A percentile compares a stretch with the other conserved stretches of the same genome.
phyloP scores from a whole-genome alignment of 2,329 filamentous ascomycete genomes.

The Microcera coccophila region DNA sequence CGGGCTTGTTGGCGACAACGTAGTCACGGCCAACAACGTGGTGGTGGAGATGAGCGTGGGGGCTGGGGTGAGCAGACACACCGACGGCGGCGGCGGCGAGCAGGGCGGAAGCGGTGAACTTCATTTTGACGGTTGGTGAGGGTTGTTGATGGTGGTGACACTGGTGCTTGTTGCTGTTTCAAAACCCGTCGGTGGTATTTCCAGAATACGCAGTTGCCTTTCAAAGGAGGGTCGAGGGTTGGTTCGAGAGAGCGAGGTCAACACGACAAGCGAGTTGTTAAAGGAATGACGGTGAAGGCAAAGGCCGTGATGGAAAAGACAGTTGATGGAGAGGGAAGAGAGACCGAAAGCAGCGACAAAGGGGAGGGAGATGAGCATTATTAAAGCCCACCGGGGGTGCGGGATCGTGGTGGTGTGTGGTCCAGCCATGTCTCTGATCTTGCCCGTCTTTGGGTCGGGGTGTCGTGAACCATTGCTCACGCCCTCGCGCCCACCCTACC shows the following conservation, averaged over 20 bases:
- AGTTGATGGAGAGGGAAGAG: conserved; percentile 12
- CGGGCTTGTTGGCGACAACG: conserved; percentile 34
- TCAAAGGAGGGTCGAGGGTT: conserved; percentile 17
- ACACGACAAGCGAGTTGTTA: conserved; percentile 11
- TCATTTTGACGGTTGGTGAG: conserved; percentile 33
- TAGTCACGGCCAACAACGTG: conserved; percentile 32
- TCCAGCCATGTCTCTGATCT: not conserved
- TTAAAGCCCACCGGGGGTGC: conserved; percentile 26
- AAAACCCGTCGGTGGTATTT: conserved; percentile 14
- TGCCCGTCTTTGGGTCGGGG: too few relatives aligned
- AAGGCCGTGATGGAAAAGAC: conserved; percentile 19
- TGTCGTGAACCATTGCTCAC: not conserved
- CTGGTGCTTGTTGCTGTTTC: conserved; percentile 8
- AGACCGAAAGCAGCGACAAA: conserved; percentile 5
- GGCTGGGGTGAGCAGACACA: conserved; percentile 40
- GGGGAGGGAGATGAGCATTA: conserved; percentile 27
- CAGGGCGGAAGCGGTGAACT: conserved; percentile 37
- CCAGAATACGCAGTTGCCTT: conserved; percentile 23
- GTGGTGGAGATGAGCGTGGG: conserved; percentile 35
- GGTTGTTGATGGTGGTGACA: conserved; percentile 5
- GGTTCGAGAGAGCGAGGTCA: conserved; percentile 24
- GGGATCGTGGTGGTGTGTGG: conserved; percentile 9
- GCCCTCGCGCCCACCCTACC: not conserved
- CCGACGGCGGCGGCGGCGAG: conserved; percentile 40
- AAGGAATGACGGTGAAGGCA: conserved; percentile 27